Percentiles rank a stretch among this genome's conserved stretches.
These are phyloP conservation scores for Sherardia arvensis DNA, from an alignment of 257 asterid species.

Conservation along the genomic window DNA sequence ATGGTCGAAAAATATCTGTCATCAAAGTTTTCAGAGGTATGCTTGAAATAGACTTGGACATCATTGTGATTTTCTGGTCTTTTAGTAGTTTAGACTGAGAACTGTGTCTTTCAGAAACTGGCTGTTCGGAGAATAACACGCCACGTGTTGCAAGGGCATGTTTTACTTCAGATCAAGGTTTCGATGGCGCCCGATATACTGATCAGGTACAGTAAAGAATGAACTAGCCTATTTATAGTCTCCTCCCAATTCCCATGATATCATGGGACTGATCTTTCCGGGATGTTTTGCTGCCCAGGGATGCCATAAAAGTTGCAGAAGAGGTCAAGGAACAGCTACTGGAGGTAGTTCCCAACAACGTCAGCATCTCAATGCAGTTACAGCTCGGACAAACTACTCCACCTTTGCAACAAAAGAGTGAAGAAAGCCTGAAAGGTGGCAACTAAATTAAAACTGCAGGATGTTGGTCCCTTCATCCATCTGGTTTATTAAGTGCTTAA, in stretches of 20 bases:
- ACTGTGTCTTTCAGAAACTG: constrained; percentile 55
- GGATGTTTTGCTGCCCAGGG: constrained; percentile 29
- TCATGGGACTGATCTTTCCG: neutral
- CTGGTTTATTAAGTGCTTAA: neutral
- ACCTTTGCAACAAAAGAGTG: constrained; percentile 22
- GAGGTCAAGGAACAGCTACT: constrained; percentile 61
- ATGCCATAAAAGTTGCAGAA: constrained; percentile 52
- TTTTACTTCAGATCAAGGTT: constrained; percentile 74
- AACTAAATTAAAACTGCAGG: neutral
- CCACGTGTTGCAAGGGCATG: constrained; percentile 74
- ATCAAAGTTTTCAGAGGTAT: constrained; percentile 63
- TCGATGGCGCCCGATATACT: constrained; percentile 62
- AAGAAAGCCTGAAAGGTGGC: constrained; percentile 2
- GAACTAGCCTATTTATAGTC: neutral
- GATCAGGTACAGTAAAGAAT: constrained; percentile 54
- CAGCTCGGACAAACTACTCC: constrained; percentile 56
- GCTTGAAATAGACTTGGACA: neutral
- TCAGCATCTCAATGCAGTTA: constrained; percentile 54
- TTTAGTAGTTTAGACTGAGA: neutral
- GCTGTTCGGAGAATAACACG: constrained; percentile 60
- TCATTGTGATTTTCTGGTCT: neutral
- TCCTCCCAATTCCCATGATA: neutral
- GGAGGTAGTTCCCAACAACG: constrained; percentile 35
- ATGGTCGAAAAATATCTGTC: constrained; percentile 44
- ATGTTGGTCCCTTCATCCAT: neutral